Conservation (phyloP, 2,329 filamentous ascomycete species). For the Ceratocystis cacaofunesta region DNA sequence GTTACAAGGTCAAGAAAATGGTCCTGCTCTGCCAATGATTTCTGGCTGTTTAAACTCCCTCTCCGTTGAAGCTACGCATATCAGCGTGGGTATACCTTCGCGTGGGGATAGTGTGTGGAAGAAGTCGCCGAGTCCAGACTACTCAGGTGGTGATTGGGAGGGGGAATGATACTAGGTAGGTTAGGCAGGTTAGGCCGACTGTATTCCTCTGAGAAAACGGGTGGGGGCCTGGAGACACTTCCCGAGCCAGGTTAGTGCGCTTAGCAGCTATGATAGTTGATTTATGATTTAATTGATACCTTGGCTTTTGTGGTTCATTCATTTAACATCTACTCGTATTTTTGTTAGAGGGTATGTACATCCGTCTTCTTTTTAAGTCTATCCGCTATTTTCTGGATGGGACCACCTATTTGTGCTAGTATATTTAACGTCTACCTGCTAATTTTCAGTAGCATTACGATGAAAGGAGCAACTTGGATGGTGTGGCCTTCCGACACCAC, state of each 20-base stretch:
- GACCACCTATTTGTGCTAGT: too few species aligned
- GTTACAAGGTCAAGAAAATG: neutral
- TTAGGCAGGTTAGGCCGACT: neutral
- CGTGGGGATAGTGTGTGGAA: constrained; percentile 3
- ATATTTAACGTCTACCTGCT: too few species aligned
- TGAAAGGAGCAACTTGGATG: neutral
- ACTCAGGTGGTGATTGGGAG: constrained; percentile 11
- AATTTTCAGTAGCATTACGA: too few species aligned
- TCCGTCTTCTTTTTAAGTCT: neutral
- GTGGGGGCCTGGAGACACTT: neutral
- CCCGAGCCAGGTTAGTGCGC: too few species aligned
- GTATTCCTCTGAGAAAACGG: neutral
- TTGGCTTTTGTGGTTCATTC: neutral
- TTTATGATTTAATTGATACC: neutral
- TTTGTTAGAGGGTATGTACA: neutral
- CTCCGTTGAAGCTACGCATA: neutral
- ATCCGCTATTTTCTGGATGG: neutral
- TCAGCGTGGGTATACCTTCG: neutral
- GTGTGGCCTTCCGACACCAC: neutral
- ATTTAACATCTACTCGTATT: neutral
- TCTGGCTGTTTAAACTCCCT: neutral
- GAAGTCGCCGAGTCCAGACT: constrained; percentile 8
- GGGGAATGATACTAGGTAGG: neutral
- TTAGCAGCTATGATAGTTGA: neutral
- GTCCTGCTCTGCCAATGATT: neutral